Base-by-base conservation (phyloP, 2,329 filamentous ascomycete species). In the Cytospora paraplurivora region DNA sequence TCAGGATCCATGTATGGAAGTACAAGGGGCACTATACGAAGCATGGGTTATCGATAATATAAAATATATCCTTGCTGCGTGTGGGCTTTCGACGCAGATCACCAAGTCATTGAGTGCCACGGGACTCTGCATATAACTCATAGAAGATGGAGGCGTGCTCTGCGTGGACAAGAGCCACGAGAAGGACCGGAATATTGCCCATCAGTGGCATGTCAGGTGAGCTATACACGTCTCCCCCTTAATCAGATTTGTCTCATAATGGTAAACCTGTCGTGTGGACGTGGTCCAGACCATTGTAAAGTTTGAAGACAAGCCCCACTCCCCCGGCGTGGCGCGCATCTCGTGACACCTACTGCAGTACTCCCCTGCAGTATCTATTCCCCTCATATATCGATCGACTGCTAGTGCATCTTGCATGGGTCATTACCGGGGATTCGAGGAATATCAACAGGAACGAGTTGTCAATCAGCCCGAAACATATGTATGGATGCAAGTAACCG, bases 101-200 rank as follows among this genome's bases (percentile, higher is more conserved):
- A 51, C 58, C 51, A 61, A 61, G 58, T 21, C 51, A 38, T 41
- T 61, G 49, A 32, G 58, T 51, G 32, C 58, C 58, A 60, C 47
- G 37, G 35, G 37, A 60, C 54, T 47, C 54, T 49, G 38, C 50
- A 61, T 47, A 33, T 35, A 7, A 15, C 13, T 12, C 55, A 61
- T 51, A 55, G 32, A 38, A 55, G 32, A 59, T 59, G 57, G 51
- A 53, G 5, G 51, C 17, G 52, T 7, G 32, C 38, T 38, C 51
- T 38, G 32, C 34, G 51, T 37, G 51, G 58, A 61, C 58, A 38
- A 51, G 37, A 27, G 32, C 49, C 44, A 54, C 35, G 32, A 61
- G 50, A 21, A 34, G 27, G 47, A 49, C 44, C 38, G 58, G 58
- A 61, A 55, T 35, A 53, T 19, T 37, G 15, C 13, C 44, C 35